Percentiles rank a stretch among this genome's conserved stretches.
Conservation (phyloP, 805 yeast genomes). For the Ogataea pilisensis region DNA sequence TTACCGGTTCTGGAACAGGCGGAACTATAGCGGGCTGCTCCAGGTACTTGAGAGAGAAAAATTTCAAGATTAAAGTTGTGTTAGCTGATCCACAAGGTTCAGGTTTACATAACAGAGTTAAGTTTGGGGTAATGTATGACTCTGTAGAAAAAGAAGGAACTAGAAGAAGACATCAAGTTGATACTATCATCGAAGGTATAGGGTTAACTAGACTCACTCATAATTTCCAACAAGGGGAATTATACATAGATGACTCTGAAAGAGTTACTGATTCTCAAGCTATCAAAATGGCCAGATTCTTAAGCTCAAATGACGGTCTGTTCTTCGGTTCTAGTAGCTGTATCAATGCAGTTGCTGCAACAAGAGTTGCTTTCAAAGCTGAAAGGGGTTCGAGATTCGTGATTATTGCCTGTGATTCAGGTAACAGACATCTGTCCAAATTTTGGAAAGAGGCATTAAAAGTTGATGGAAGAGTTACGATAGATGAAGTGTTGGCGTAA, state of each 20-base stretch:
- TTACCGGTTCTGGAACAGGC: constrained; percentile 94
- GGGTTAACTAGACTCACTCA: constrained; percentile 85
- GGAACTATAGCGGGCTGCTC: constrained; percentile 96
- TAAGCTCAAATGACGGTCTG: constrained; percentile 80
- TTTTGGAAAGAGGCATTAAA: constrained; percentile 76
- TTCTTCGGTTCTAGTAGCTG: constrained; percentile 95
- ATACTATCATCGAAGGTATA: constrained; percentile 89
- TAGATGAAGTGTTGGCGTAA: constrained; percentile 35
- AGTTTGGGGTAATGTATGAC: constrained; percentile 92
- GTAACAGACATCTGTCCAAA: constrained; percentile 83
- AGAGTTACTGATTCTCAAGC: constrained; percentile 81
- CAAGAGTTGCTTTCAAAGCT: constrained; percentile 46
- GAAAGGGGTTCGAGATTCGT: constrained; percentile 67
- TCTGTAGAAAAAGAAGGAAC: constrained; percentile 87
- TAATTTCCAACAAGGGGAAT: constrained; percentile 72
- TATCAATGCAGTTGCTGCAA: constrained; percentile 88
- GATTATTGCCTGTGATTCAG: constrained; percentile 88
- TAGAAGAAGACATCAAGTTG: constrained; percentile 92
- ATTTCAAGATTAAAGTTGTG: constrained; percentile 43
- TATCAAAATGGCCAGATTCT: constrained; percentile 77
- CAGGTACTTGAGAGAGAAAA: constrained; percentile 56
- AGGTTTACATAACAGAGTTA: constrained; percentile 81
- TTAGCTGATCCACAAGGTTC: constrained; percentile 97
- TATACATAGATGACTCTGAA: constrained; percentile 69
- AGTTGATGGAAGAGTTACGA: constrained; percentile 32